Evolutionary conservation across 1,284 basidiomycete genomes (phyloP).

Genomic region (Cerrena zonata): DNA sequence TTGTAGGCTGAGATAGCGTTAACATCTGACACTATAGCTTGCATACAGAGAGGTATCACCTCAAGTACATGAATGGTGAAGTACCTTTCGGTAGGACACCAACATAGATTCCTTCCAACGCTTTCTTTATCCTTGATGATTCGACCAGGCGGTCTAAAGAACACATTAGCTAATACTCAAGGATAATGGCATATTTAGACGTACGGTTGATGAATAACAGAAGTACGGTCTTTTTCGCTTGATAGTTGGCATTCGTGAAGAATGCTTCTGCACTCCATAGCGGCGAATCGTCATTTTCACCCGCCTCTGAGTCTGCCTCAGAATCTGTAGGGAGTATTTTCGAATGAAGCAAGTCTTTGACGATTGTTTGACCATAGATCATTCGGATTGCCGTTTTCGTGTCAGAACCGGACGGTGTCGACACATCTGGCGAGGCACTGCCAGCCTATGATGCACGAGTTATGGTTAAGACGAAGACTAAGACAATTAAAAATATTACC

Average conservation of each 20-base stretch:
- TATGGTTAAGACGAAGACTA: neutral
- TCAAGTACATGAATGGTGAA: constrained; percentile 88
- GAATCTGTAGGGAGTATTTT: constrained; percentile 35
- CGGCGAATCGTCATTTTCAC: constrained; percentile 25
- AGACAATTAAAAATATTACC: constrained; percentile 34
- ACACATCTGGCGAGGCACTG: constrained; percentile 72
- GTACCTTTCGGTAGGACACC: constrained; percentile 87
- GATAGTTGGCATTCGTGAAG: constrained; percentile 86
- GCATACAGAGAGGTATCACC: constrained; percentile 39
- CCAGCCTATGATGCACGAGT: constrained; percentile 49
- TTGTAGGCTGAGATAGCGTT: constrained; percentile 48
- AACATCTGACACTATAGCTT: neutral
- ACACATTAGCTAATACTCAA: neutral
- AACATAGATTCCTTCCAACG: constrained; percentile 83
- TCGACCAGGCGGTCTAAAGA: constrained; percentile 86
- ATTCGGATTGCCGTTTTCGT: constrained; percentile 71
- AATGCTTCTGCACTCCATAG: constrained; percentile 69
- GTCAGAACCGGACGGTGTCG: constrained; percentile 70
- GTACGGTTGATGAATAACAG: constrained; percentile 96
- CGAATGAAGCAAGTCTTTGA: constrained; percentile 72
- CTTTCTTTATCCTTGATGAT: constrained; percentile 79
- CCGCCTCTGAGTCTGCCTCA: constrained; percentile 31
- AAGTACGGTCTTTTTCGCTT: constrained; percentile 79
- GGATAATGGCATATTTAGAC: constrained; percentile 24
- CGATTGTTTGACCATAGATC: constrained; percentile 78